phyloP scores from a whole-genome alignment of 257 asterid genomes.

The Rauvolfia tetraphylla region DNA sequence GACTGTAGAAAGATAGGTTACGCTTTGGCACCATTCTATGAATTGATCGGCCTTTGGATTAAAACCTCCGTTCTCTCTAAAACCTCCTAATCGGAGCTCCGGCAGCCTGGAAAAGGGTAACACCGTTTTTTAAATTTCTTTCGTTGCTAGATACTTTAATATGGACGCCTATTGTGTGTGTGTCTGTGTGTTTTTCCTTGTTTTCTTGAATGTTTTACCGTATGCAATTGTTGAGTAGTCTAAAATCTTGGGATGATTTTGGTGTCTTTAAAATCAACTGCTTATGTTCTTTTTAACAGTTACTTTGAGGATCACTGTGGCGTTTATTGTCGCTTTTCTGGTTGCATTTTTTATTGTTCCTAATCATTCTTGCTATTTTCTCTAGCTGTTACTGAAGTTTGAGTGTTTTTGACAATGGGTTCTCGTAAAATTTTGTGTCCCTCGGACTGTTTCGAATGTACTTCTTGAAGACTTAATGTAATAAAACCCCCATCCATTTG shows the following conservation, averaged over 20 bases:
- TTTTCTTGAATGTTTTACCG: not conserved
- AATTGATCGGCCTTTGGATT: not conserved
- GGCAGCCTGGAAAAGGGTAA: not conserved
- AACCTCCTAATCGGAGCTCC: not conserved
- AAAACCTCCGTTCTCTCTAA: not conserved
- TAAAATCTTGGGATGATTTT: not conserved
- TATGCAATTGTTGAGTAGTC: not conserved
- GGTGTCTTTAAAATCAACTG: not conserved
- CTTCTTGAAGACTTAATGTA: not conserved
- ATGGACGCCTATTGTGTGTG: not conserved
- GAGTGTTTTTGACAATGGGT: not conserved
- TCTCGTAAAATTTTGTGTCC: not conserved
- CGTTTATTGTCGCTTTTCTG: not conserved
- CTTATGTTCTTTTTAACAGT: not conserved
- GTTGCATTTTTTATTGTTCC: slow-evolving; percentile 1
- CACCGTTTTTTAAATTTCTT: not conserved
- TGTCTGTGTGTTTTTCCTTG: not conserved
- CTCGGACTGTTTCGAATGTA: not conserved
- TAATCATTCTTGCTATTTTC: not conserved
- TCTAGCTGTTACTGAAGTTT: not conserved
- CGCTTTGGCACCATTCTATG: not conserved
- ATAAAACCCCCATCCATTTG: not conserved
- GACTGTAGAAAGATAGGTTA: not conserved
- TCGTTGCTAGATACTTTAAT: not conserved
- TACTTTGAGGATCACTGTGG: not conserved